Percentiles rank a stretch among this genome's conserved stretches.
Conservation (phyloP, 2,329 filamentous ascomycete species). For the Tolypocladium guangdongense region DNA sequence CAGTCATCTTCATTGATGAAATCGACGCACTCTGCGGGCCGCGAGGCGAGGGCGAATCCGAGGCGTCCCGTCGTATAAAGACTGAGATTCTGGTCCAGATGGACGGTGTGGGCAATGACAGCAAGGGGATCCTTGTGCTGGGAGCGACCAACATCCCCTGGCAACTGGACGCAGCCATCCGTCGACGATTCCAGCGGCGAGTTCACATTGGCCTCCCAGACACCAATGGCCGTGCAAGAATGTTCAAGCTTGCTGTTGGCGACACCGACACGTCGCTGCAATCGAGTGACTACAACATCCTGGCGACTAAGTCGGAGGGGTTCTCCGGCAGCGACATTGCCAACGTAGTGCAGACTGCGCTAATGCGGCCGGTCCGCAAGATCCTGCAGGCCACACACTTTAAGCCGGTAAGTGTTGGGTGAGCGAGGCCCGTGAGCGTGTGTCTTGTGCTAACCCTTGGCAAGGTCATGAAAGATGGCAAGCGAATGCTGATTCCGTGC, state of each 20-base stretch:
- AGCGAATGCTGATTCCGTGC: conserved; percentile 71
- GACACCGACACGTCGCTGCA: conserved; percentile 80
- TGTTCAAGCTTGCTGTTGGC: conserved; percentile 95
- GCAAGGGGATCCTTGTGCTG: conserved; percentile 83
- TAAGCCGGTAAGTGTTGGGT: conserved; percentile 58
- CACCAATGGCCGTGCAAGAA: conserved; percentile 71
- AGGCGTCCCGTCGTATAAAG: conserved; percentile 95
- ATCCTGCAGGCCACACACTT: conserved; percentile 98
- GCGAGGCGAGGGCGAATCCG: conserved; percentile 87
- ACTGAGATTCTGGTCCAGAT: conserved; percentile 97
- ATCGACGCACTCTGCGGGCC: conserved; percentile 94
- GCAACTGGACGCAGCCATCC: conserved; percentile 94
- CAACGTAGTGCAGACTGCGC: conserved; percentile 88
- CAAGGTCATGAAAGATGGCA: conserved; percentile 59
- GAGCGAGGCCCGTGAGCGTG: background rate
- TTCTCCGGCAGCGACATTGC: conserved; percentile 95
- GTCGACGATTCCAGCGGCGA: conserved; percentile 87
- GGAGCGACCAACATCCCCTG: conserved; percentile 98
- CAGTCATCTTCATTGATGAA: conserved; percentile 98
- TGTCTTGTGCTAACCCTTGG: conserved; percentile 4
- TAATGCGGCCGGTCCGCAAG: conserved; percentile 96
- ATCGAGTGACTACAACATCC: conserved; percentile 63
- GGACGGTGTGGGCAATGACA: conserved; percentile 97
- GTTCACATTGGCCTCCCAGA: conserved; percentile 95
- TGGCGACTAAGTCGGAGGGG: conserved; percentile 77